Evolutionary conservation across 768 basidiomycete genomes (phyloP).

Genomic region (Vararia minispora): DNA sequence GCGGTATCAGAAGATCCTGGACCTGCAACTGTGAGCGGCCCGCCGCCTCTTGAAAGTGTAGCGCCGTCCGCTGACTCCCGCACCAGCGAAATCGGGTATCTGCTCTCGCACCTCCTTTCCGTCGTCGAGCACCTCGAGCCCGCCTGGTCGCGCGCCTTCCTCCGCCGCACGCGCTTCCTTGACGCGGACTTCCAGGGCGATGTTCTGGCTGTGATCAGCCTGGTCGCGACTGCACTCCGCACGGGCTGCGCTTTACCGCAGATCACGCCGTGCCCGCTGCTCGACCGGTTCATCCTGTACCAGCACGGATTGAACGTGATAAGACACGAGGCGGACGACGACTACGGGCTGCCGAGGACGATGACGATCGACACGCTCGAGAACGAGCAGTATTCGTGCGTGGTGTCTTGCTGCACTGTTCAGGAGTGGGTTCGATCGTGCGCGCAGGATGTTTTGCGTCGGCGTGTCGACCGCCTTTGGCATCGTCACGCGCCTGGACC

Average conservation of each 20-base stretch:
- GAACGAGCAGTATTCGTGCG: slow-evolving; percentile 72
- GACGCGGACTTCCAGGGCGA: slow-evolving; percentile 82
- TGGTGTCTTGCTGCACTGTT: slow-evolving; percentile 10
- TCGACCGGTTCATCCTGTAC: slow-evolving; percentile 33
- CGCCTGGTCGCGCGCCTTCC: slow-evolving; percentile 67
- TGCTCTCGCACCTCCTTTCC: slow-evolving; percentile 64
- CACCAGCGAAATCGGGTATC: slow-evolving; percentile 56
- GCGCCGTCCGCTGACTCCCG: too few relatives aligned
- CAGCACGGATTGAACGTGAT: slow-evolving; percentile 57
- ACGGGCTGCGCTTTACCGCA: slow-evolving; percentile 73
- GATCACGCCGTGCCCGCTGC: slow-evolving; percentile 68
- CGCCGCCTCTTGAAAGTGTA: slow-evolving; percentile 2
- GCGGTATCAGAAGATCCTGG: slow-evolving; percentile 58
- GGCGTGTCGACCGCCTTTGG: slow-evolving; percentile 60
- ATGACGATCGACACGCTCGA: slow-evolving; percentile 65
- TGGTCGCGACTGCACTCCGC: slow-evolving; percentile 68
- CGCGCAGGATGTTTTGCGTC: slow-evolving; percentile 52
- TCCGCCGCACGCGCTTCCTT: slow-evolving; percentile 61
- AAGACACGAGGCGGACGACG: slow-evolving; percentile 59
- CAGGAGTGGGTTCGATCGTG: background rate
- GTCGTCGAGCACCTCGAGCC: slow-evolving; percentile 63
- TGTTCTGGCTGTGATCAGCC: slow-evolving; percentile 69
- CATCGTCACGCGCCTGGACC: slow-evolving; percentile 64
- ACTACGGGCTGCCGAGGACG: slow-evolving; percentile 59
- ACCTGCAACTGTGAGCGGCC: slow-evolving; percentile 49